Percentiles rank a stretch among this genome's conserved stretches.
Conservation (phyloP, 768 basidiomycete species). For the Boletellus emodensis region DNA sequence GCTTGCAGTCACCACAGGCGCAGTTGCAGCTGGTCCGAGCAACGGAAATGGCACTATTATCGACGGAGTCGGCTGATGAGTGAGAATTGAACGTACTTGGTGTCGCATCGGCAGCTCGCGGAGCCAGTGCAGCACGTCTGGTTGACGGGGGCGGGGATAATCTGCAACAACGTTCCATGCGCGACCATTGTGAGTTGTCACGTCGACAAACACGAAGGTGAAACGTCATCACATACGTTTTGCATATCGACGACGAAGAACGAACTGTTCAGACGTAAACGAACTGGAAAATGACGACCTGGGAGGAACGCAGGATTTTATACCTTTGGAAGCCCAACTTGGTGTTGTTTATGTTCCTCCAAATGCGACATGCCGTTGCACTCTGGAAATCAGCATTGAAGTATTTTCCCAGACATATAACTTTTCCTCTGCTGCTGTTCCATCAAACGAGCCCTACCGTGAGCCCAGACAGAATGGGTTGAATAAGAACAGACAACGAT, state of each 20-base stretch:
- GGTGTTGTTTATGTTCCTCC: not conserved
- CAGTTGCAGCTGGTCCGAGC: not conserved
- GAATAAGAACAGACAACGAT: no score
- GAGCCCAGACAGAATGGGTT: no score
- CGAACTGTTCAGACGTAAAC: not conserved
- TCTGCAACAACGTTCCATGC: not conserved
- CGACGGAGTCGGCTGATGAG: not conserved
- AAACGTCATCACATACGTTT: constrained; percentile 3
- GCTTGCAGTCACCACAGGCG: not conserved
- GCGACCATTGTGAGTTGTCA: not conserved
- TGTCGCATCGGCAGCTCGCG: not conserved
- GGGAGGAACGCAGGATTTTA: not conserved
- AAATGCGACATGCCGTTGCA: not conserved
- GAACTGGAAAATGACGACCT: not conserved
- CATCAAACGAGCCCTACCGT: no score
- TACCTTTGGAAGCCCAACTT: not conserved
- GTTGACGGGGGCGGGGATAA: constrained; percentile 3
- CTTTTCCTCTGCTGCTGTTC: no score
- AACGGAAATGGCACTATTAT: not conserved
- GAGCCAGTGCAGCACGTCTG: constrained; percentile 1
- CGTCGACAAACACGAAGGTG: not conserved
- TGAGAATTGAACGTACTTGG: not conserved
- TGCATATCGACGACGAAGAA: constrained; percentile 9
- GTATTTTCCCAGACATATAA: not conserved
- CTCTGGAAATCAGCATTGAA: not conserved